phyloP scores from a whole-genome alignment of 768 basidiomycete genomes.

The Lentinula sp. region DNA sequence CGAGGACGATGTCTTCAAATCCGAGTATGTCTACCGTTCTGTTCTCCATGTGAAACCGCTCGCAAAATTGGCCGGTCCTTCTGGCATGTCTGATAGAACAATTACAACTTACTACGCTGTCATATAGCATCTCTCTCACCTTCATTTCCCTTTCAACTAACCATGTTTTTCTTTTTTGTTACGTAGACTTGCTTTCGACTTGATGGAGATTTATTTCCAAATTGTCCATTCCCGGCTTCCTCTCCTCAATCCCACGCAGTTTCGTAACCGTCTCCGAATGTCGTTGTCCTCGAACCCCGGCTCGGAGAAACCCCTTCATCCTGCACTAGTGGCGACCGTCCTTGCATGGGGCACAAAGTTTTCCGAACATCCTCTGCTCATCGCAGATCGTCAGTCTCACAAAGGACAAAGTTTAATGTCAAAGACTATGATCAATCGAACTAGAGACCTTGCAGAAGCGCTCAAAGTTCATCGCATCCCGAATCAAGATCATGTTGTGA shows the following conservation, averaged over 20 bases:
- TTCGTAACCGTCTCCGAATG: slow-evolving; percentile 64
- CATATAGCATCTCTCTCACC: slow-evolving; percentile 12
- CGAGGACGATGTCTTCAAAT: slow-evolving; percentile 65
- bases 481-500: slow-evolving; percentile 74
- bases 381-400: slow-evolving; percentile 68
- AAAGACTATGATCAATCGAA: slow-evolving; percentile 70
- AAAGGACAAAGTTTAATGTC: slow-evolving; percentile 72
- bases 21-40: slow-evolving; percentile 61
- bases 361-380: slow-evolving; percentile 82
- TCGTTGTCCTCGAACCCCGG: slow-evolving; percentile 23
- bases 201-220: slow-evolving; percentile 93
- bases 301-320: slow-evolving; percentile 48
- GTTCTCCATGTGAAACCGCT: slow-evolving; percentile 23
- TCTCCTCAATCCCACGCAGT: slow-evolving; percentile 76
- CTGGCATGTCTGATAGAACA: slow-evolving; percentile 15
- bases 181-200: slow-evolving; percentile 81
- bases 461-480: slow-evolving; percentile 82
- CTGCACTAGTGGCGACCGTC: slow-evolving; percentile 77
- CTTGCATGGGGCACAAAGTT: slow-evolving; percentile 93
- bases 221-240: slow-evolving; percentile 86
- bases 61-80: slow-evolving; percentile 18
- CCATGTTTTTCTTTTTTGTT: slow-evolving; percentile 11
- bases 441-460: slow-evolving; percentile 81
- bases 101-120: slow-evolving; percentile 7
- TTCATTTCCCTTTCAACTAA: slow-evolving; percentile 18